Evolutionary conservation across 1,284 basidiomycete genomes (phyloP).

Genomic region (Rugosomyces carneus): DNA sequence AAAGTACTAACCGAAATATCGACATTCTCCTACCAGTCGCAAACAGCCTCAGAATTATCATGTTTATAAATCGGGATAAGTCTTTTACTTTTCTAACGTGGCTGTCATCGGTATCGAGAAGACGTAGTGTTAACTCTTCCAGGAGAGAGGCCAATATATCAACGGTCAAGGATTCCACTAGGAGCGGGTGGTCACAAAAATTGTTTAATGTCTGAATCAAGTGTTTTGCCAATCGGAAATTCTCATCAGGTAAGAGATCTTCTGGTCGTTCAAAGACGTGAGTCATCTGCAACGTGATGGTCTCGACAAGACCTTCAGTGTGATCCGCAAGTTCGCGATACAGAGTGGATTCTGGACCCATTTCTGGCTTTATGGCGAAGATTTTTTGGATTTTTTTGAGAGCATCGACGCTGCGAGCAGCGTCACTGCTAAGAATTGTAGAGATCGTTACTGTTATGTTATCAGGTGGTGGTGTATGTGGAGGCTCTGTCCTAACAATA

Average conservation of each 20-base stretch:
- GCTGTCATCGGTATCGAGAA: slow-evolving; percentile 89
- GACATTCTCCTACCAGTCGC: slow-evolving; percentile 88
- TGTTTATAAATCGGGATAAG: slow-evolving; percentile 94
- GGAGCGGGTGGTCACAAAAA: slow-evolving; percentile 80
- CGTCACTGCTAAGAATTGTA: slow-evolving; percentile 80
- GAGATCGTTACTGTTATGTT: slow-evolving; percentile 76
- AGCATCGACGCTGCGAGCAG: slow-evolving; percentile 84
- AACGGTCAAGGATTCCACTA: slow-evolving; percentile 78
- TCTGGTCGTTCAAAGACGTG: slow-evolving; percentile 81
- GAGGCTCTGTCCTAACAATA: slow-evolving; percentile 15
- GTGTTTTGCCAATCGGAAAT: slow-evolving; percentile 91
- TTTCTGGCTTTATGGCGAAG: slow-evolving; percentile 67
- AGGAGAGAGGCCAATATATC: slow-evolving; percentile 75
- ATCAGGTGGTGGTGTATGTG: slow-evolving; percentile 35
- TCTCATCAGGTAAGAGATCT: slow-evolving; percentile 65
- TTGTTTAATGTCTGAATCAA: slow-evolving; percentile 91
- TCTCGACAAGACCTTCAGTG: slow-evolving; percentile 83
- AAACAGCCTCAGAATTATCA: slow-evolving; percentile 93
- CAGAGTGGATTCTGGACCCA: slow-evolving; percentile 56
- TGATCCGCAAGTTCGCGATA: slow-evolving; percentile 79
- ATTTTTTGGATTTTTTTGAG: slow-evolving; percentile 88
- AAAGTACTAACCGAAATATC: slow-evolving; percentile 75
- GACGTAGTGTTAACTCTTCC: slow-evolving; percentile 82
- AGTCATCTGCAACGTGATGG: slow-evolving; percentile 83
- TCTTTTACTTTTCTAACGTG: slow-evolving; percentile 73